Base-by-base conservation (phyloP, 345 rosid species). In the Eucalyptus curtisii region DNA sequence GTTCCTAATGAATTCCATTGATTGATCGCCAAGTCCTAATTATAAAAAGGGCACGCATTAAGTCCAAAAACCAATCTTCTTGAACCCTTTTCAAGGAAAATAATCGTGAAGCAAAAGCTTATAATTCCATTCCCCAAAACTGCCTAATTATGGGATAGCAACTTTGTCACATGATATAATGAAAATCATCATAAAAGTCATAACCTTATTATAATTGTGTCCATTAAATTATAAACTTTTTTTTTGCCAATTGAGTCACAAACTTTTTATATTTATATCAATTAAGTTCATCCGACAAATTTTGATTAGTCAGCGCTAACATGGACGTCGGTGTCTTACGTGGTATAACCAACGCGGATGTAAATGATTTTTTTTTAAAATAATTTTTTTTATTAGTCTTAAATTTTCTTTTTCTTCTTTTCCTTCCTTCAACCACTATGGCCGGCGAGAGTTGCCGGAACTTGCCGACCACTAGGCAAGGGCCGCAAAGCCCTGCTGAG, bases 301-400 rank as follows among this genome's bases (percentile, higher is more conserved):
- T 52, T 50, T 50, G 1, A 17, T 0, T 1, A 3, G 4, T 50
- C 1, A 50, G 7, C 1, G 0, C 0, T 6, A 1, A 50, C 2
- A 50, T 17, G 4, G 3, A 50, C 4, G 1, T 16, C 1, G 3
- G 2, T 50, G 0, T 17, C 22, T 1, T 50, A 50, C 0, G 0
- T 17, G 1, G 1, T 50, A 50, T 17, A 0, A 50, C 9, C 1
- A 50, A 3, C 1, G 0, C 9, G 0, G 6, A 17, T n/a, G n/a
- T n/a, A n/a, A n/a, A n/a, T n/a, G n/a, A n/a, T n/a, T n/a, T n/a
- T n/a, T n/a, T n/a, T n/a, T n/a, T n/a, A n/a, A n/a, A n/a, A n/a
- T n/a, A n/a, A n/a, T n/a, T n/a, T n/a, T n/a, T n/a, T n/a, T n/a
- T n/a, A 50, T 17, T 52, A 19, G 7, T 52, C 24, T 52, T 19